These are phyloP conservation scores for Pyrrhoderma lamaoense DNA, from an alignment of 1,284 basidiomycete genomes.

Conservation along the genomic window DNA sequence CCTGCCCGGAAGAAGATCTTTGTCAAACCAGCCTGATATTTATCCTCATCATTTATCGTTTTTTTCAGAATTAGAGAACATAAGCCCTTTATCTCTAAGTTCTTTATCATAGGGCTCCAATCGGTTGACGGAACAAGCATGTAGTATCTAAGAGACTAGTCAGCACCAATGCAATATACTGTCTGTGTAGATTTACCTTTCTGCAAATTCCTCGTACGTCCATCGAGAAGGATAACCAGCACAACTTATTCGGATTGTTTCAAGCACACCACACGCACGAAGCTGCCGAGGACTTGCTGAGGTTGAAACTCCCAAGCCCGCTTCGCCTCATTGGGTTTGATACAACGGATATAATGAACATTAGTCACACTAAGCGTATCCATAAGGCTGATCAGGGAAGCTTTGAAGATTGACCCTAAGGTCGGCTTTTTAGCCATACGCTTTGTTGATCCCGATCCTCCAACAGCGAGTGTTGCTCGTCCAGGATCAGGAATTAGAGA, in stretches of 20 bases:
- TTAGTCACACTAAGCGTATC: constrained; percentile 96
- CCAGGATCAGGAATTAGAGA: constrained; percentile 82
- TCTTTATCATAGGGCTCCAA: constrained; percentile 79
- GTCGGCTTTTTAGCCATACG: constrained; percentile 84
- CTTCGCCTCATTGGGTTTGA: constrained; percentile 98
- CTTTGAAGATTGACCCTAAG: constrained; percentile 97
- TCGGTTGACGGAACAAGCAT: constrained; percentile 86
- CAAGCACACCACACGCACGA: constrained; percentile 96
- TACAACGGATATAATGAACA: constrained; percentile 99
- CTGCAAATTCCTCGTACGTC: constrained; percentile 99
- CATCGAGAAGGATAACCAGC: constrained; percentile 99
- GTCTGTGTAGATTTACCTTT: constrained; percentile 54
- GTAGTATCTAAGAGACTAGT: constrained; percentile 83
- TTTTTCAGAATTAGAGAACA: constrained; percentile 81
- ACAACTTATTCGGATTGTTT: constrained; percentile 98
- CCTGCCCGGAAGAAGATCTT: constrained; percentile 99
- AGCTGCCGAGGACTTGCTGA: constrained; percentile 95
- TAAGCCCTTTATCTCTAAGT: constrained; percentile 74
- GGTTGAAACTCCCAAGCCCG: constrained; percentile 96
- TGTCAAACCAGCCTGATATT: constrained; percentile 94
- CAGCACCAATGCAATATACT: constrained; percentile 20
- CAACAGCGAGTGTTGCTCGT: constrained; percentile 56
- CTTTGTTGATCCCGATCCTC: constrained; percentile 37
- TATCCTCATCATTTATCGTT: constrained; percentile 89
- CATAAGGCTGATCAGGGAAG: constrained; percentile 91